A percentile compares a stretch with the other conserved stretches of the same genome.
Conservation (phyloP, 2,329 filamentous ascomycete species). For the Botrytis cinerea region DNA sequence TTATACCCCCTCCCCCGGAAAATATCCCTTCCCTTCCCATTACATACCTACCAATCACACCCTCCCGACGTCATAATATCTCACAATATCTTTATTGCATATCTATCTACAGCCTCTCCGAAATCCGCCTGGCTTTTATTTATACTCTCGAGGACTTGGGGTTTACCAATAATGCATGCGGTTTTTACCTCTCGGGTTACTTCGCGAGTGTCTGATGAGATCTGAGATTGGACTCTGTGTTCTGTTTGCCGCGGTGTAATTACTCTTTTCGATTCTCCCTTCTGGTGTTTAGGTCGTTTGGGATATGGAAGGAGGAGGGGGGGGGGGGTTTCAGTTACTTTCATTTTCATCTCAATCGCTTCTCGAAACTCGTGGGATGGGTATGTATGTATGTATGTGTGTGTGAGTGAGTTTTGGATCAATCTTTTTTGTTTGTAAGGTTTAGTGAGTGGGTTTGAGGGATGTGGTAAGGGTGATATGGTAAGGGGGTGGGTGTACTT, state of each 20-base stretch:
- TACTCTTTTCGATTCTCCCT: background rate
- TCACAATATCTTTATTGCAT: background rate
- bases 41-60: background rate
- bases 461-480: no score
- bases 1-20: no score
- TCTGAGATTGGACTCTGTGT: background rate
- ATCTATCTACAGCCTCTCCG: slow-evolving; percentile 5
- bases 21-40: background rate
- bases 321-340: no score
- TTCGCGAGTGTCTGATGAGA: background rate
- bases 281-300: background rate
- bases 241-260: background rate
- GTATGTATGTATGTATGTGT: no score
- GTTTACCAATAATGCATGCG: background rate
- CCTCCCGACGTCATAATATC: no score
- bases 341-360: no score
- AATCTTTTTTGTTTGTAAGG: no score
- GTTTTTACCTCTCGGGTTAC: background rate
- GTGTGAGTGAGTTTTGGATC: no score
- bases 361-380: no score
- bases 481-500: no score
- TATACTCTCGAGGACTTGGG: background rate
- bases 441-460: no score
- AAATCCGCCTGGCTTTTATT: background rate
- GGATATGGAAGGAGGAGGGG: background rate